Base-by-base conservation (phyloP, 306 rosid genomes). In the cucumber (Cucumis sativus) region DNA sequence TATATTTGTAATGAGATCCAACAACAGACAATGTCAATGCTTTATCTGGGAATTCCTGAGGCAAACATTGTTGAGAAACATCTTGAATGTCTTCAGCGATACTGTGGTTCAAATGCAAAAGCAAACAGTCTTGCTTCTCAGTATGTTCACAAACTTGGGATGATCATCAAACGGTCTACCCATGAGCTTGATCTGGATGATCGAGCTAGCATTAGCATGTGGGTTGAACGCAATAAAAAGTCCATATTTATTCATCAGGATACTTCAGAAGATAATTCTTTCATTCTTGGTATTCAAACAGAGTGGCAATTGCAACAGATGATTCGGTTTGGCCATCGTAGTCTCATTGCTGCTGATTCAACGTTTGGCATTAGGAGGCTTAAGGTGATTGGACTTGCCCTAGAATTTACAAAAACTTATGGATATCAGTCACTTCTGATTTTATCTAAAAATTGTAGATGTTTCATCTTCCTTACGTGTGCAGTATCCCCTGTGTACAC, bases 271-370 rank as follows among this genome's bases (percentile, higher is more conserved):
- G 87, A 89, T 54, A 92, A 88, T 83, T 80, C 93, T 63, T 95
- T 95, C 84, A 85, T 95, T 88, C 82, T 90, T 82, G 98, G 98
- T 45, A 88, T 95, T 85, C 98, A 95, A 83, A 92, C 97, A n/a
- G 97, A 92, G 78, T 95, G 98, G 98, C 98, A 95, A 83, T 83
- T 92, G 75, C 97, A 95, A 65, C 97, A 95, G 79, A 90, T 95
- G 97, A 83, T 92, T 66, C 93, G 97, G 39, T 95, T 95, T 85
- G 96, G 98, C 79, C 97, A 95, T 80, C 87, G 84, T 41, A 89
- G 87, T 85, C 88, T 92, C 70, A 85, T 95, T 79, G 98, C 97
- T 47, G 85, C 85, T 39, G 98, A 92, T 85, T 92, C 97, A 67
- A 89, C 97, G 11, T 95, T 92, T 79, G 97, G 97, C 49, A 90